Conservation (phyloP, 345 rosid species). For the Nephelium lappaceum region DNA sequence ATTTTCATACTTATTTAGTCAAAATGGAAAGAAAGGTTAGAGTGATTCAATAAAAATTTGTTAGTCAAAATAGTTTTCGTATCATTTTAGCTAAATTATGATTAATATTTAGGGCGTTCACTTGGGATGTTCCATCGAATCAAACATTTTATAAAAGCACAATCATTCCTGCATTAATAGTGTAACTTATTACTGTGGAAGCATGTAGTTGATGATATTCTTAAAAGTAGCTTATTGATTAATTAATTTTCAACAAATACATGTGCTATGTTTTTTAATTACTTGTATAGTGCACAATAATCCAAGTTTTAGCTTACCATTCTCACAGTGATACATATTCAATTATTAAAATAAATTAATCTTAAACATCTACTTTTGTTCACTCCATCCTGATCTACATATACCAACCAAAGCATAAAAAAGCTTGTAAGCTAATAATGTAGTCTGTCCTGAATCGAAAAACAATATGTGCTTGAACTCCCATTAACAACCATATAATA, state of each 20-base stretch:
- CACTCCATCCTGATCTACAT: neutral
- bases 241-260: slow-evolving; percentile 21
- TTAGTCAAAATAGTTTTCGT: too few relatives aligned
- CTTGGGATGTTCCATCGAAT: too few relatives aligned
- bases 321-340: neutral
- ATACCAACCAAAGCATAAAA: neutral
- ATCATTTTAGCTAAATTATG: too few relatives aligned
- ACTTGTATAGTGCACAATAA: slow-evolving; percentile 17
- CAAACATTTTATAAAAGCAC: too few relatives aligned
- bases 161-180: too few relatives aligned
- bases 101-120: too few relatives aligned
- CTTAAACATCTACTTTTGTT: slow-evolving; percentile 1
- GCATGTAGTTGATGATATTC: neutral
- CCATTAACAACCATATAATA: slow-evolving; percentile 11
- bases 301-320: slow-evolving; percentile 13
- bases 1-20: too few relatives aligned
- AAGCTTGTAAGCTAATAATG: neutral
- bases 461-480: neutral
- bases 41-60: too few relatives aligned
- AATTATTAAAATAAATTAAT: slow-evolving; percentile 4
- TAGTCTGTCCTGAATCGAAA: neutral
- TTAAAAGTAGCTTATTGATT: neutral
- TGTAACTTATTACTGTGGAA: too few relatives aligned
- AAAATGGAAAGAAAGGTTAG: too few relatives aligned
- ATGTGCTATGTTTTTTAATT: slow-evolving; percentile 28